Base-by-base conservation (phyloP, 2,329 filamentous ascomycete species). In the Sphaerulina populicola region DNA sequence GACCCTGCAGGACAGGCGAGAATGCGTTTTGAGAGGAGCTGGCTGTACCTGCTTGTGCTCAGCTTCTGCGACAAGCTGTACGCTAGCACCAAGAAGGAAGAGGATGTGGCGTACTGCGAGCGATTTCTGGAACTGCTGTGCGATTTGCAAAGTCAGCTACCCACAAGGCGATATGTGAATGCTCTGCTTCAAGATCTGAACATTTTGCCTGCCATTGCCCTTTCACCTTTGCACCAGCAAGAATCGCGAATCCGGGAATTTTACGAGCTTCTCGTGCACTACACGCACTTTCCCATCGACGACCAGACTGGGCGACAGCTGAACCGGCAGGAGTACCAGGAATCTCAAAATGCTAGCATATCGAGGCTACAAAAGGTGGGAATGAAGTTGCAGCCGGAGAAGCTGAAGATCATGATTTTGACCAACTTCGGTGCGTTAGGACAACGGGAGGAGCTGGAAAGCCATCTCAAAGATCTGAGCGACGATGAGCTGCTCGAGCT, bases 101-200 rank as follows among this genome's bases (percentile, higher is more conserved):
- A 89, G 30, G 82, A 86, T 59, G 67, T 89, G 15, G 71, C 81
- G 2, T 98, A 96, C 68, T 94, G 88, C 66, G 91, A 97, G 69
- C 81, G 90, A n/a, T 91, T 97, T 57, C 71, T 93, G 46, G 93
- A 98, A 68, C 84, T 98, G 46, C 74, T 98, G 43, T 84, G 86
- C 7, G 93, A 98, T 66, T 72, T 98, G 15, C 82, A 94, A 67
- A 96, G 91, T 63, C 93, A 98, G 67, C 74, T 97, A 43, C 93
- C 93, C 0, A 98, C 94, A 3, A 78, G 93, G 60, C 82, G 93
- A 68, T 97, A 97, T 66, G 87, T 94, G 65, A 96, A 96, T 68
- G 83, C 87, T 1, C 72, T 98, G 38, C 69, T 97, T 11, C 83
- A 86, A 61, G 91, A 98, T 65, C 73, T 97, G 41, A 89, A 97